These are phyloP conservation scores for Mucor saturninus DNA, from an alignment of 371 early-diverging fungal species.

Conservation along the genomic window DNA sequence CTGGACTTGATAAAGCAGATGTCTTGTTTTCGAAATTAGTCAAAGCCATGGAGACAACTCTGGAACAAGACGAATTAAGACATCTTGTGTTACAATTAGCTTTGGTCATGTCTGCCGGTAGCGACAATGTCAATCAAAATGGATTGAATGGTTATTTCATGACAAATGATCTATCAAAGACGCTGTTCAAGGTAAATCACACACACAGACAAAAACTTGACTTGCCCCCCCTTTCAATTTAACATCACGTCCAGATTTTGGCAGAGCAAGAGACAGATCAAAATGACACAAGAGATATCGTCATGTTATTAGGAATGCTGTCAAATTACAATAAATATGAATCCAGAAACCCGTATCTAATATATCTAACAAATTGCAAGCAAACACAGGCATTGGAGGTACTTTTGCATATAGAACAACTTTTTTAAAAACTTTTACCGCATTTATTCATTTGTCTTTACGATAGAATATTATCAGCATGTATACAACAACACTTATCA, in stretches of 20 bases:
- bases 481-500: conserved; percentile 27
- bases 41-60: conserved; percentile 33
- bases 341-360: conserved; percentile 50
- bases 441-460: neutral
- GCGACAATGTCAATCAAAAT: conserved; percentile 65
- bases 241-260: neutral
- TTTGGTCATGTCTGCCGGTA: conserved; percentile 54
- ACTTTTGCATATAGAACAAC: neutral
- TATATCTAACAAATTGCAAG: conserved; percentile 3
- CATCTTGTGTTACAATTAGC: conserved; percentile 45
- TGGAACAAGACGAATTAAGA: conserved; percentile 22
- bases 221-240: neutral
- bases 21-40: conserved; percentile 46
- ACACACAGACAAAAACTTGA: neutral
- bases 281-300: conserved; percentile 25
- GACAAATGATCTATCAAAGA: conserved; percentile 48
- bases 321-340: conserved; percentile 66
- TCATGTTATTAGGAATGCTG: conserved; percentile 53
- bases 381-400: conserved; percentile 28
- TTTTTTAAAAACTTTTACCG: neutral
- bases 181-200: conserved; percentile 41
- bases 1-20: conserved; percentile 59
- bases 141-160: conserved; percentile 64
- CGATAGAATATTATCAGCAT: conserved; percentile 38
- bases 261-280: neutral